These are phyloP conservation scores for Amylostereum areolatum DNA, from an alignment of 1,284 basidiomycete genomes.

Conservation along the genomic window DNA sequence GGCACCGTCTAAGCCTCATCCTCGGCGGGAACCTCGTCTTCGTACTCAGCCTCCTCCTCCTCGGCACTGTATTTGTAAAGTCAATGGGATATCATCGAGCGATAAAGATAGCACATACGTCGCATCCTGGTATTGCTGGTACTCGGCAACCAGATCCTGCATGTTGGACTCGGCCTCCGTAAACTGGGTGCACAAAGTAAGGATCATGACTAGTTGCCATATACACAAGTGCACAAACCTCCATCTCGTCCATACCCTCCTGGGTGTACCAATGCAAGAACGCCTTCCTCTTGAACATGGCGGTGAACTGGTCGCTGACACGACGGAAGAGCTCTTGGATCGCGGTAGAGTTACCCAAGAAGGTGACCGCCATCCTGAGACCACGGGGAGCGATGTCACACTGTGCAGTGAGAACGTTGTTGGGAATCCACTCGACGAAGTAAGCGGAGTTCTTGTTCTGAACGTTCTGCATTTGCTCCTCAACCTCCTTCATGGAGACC, in stretches of 20 bases:
- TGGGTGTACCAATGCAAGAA: slow-evolving; percentile 99
- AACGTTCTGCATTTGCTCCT: slow-evolving; percentile 97
- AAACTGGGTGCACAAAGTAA: slow-evolving; percentile 44
- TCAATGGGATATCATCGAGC: not conserved
- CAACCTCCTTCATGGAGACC: slow-evolving; percentile 98
- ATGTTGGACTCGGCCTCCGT: slow-evolving; percentile 97
- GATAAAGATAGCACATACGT: slow-evolving; percentile 47
- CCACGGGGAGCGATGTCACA: slow-evolving; percentile 93
- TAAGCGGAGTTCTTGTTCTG: slow-evolving; percentile 97
- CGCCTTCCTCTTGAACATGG: slow-evolving; percentile 99
- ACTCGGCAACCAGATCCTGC: slow-evolving; percentile 91
- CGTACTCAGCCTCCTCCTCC: slow-evolving; percentile 73
- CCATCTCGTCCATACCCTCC: slow-evolving; percentile 99
- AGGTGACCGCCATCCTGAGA: slow-evolving; percentile 94
- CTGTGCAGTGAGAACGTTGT: slow-evolving; percentile 95
- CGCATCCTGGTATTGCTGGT: slow-evolving; percentile 96
- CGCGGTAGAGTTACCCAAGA: slow-evolving; percentile 95
- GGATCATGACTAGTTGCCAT: not conserved
- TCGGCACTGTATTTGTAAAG: slow-evolving; percentile 44
- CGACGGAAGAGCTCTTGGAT: slow-evolving; percentile 99
- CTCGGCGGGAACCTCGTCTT: slow-evolving; percentile 59
- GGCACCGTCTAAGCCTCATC: slow-evolving; percentile 40
- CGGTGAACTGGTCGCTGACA: slow-evolving; percentile 94
- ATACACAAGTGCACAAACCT: slow-evolving; percentile 38
- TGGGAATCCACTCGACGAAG: slow-evolving; percentile 99